Conservation (phyloP, 441 rosid genomes). For the Erodium texanum region DNA sequence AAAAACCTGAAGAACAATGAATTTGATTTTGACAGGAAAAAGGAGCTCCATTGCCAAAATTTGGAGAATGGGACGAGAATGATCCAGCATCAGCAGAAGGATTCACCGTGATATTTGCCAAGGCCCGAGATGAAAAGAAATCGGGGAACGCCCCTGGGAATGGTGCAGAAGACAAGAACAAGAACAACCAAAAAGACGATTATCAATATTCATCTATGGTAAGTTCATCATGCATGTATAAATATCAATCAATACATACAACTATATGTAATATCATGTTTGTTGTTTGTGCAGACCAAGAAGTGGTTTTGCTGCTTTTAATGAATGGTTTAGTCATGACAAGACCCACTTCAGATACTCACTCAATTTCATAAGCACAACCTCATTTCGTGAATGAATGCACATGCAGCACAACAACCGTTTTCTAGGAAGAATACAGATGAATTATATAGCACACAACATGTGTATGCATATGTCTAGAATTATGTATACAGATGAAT, state of each 20-base stretch:
- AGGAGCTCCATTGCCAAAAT: constrained; percentile 71
- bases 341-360: too few species aligned
- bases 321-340: neutral
- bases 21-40: constrained; percentile 31
- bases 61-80: constrained; percentile 89
- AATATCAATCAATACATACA: too few species aligned
- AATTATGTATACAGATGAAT: too few species aligned
- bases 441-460: too few species aligned
- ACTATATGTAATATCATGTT: neutral
- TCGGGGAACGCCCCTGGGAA: constrained; percentile 27
- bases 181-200: constrained; percentile 14
- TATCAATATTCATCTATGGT: neutral
- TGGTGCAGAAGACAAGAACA: constrained; percentile 17
- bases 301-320: neutral
- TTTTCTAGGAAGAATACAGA: too few species aligned
- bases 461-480: too few species aligned
- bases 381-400: too few species aligned
- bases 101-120: constrained; percentile 68
- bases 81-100: constrained; percentile 87
- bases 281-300: neutral
- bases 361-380: too few species aligned
- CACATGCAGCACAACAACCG: too few species aligned
- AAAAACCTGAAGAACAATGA: too few species aligned
- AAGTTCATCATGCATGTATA: too few species aligned
- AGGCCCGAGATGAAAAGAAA: constrained; percentile 75